These are phyloP conservation scores for Fraxinus angustifolia DNA, from an alignment of 305 asterid genomes.

Conservation along the genomic window DNA sequence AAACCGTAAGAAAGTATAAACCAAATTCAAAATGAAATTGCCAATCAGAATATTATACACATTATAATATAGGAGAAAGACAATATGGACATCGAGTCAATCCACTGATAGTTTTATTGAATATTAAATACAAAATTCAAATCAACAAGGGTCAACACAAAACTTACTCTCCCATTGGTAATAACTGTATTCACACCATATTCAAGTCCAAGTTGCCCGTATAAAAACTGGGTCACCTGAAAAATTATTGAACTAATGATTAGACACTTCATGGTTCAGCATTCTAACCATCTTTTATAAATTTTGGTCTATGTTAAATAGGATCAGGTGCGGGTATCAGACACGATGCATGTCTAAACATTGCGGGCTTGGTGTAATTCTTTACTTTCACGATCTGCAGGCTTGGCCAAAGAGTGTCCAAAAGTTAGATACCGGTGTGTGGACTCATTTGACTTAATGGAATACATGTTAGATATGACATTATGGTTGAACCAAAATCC, in stretches of 20 bases:
- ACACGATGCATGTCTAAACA: not conserved
- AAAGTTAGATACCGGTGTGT: not conserved
- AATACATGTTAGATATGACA: not conserved
- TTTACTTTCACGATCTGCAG: not conserved
- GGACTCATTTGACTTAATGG: not conserved
- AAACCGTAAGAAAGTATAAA: slow-evolving; percentile 17
- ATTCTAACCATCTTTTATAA: slow-evolving; percentile 1
- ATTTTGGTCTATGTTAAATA: not conserved
- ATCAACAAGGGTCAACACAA: slow-evolving; percentile 24
- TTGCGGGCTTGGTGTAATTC: not conserved
- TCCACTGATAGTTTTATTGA: slow-evolving; percentile 5
- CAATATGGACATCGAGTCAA: not conserved
- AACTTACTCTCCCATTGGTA: slow-evolving; percentile 98
- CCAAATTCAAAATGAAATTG: slow-evolving; percentile 21
- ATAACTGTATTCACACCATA: slow-evolving; percentile 72
- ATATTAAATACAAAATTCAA: not conserved
- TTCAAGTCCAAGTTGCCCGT: slow-evolving; percentile 67
- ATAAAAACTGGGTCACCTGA: slow-evolving; percentile 82
- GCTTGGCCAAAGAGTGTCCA: not conserved
- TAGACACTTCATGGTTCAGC: slow-evolving; percentile 19
- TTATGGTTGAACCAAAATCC: not conserved
- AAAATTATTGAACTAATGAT: slow-evolving; percentile 27
- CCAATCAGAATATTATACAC: slow-evolving; percentile 5
- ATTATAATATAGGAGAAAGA: not conserved
- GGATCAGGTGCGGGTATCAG: not conserved